Base-by-base conservation (phyloP, 2,329 filamentous ascomycete genomes). In the Penicillium aurantiogriseum region DNA sequence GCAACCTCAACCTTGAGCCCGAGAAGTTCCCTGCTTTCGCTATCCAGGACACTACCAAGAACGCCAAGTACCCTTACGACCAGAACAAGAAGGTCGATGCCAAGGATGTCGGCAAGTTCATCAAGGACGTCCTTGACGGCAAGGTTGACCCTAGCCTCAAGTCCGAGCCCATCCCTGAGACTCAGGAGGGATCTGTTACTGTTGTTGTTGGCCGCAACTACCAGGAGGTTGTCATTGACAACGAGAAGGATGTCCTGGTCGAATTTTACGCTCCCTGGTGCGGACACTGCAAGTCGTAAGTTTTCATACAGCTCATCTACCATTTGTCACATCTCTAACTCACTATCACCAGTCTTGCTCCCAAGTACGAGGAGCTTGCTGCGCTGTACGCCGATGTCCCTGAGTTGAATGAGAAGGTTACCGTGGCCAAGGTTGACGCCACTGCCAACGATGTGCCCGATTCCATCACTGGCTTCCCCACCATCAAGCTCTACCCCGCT, bases 1-100 rank as follows among this genome's bases (percentile, higher is more conserved):
- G 85, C 71, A 99, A 99, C 87, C 86, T 99, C 68, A 99, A 99
- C 86, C 90, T 99, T 63, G 91, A 96, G 80, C 85, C 90, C 61
- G 90, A 93, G 82, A 89, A 91, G 78, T 99, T 95, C 88, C 94
- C 94, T 61, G 88, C 93, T 60, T 99, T 99, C 79, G 94, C 92
- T 72, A 97, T 99, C 76, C 94, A 99, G 81, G 91, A 97, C 75
- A 91, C 88, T 54, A 83, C 84, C 76, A 96, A 96, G 86, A 97
- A 97, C 85, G 86, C 90, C 80, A 99, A 99, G 84, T 99, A 89
- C 83, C 94, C 94, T 72, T 97, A 87, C 75, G 90, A 94, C 78
- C 89, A 93, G 79, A 85, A 88, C 67, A 86, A 88, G 80, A 85
- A 90, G 77, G 85, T 99, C 69, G 89, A 85, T 66, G 80, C 84